Evolutionary conservation across 805 yeast species (phyloP), one percentile per base, ranked within the genome.

Genomic region (Pachysolen tannophilus): DNA sequence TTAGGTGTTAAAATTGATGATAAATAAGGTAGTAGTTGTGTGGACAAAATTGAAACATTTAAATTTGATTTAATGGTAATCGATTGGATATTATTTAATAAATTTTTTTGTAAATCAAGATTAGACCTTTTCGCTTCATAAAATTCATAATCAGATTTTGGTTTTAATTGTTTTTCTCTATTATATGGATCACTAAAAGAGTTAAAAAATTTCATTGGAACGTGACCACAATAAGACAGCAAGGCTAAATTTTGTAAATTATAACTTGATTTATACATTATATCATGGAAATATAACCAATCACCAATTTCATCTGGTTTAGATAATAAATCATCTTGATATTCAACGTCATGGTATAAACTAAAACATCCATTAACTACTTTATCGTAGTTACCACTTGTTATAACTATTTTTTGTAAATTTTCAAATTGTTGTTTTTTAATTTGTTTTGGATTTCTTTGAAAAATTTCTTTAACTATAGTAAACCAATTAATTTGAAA

Each of bases 211-310:
- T 77, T 81, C 48, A 82, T 49, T 1, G 78, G 72, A 0, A 78
- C 72, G 15, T 70, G 59, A 0, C 78, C 58, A 4, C 69, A 62
- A 47, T 84, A 87, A 16, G 70, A 60, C 18, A 65, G 58, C 32
- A 77, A 46, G 16, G 69, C 75, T 3, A 65, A 65, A 39, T 64
- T 63, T 34, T 67, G 69, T 35, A 59, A 58, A 24, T 50, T 65
- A 32, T 61, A 61, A 1, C 63, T 59, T 28, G 58, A 58, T 9
- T 41, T 43, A 26, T 56, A 54, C 51, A 80, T 55, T n/a, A 58
- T 32, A 51, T 88, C 97, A 42, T 78, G 72, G 50, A 82, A 83
- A 44, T 58, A 69, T 20, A 83, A 50, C 95, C 95, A 88, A 42
- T 84, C 92, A 28, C 82, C 70, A 7, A 86, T 59, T 18, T 55